Percentiles rank a stretch among this genome's conserved stretches.
Evolutionary conservation across 108 stramenopile genomes (phyloP).

Genomic region (Pseudonitzschia multistriata): DNA sequence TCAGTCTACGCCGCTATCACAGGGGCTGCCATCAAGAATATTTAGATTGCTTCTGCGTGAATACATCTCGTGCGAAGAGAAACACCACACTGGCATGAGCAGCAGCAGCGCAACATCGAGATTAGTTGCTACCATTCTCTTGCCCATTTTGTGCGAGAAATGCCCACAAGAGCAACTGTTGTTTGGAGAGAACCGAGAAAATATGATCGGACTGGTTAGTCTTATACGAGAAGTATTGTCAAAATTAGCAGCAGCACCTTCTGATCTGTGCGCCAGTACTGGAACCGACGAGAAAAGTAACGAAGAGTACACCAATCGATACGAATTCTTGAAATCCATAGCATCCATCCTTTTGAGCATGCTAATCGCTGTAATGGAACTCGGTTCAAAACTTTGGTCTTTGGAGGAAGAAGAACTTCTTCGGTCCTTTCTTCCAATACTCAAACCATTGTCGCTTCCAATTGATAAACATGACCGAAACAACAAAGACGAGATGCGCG

Average conservation of each 20-base stretch:
- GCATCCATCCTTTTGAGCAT: slow-evolving; percentile 64
- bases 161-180: slow-evolving; percentile 55
- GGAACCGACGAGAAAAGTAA: background rate
- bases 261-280: background rate
- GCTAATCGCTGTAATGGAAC: slow-evolving; percentile 73
- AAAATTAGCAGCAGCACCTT: background rate
- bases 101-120: background rate
- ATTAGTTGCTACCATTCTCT: slow-evolving; percentile 48
- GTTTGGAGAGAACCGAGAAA: slow-evolving; percentile 13
- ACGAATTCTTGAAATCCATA: slow-evolving; percentile 49
- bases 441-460: slow-evolving; percentile 36
- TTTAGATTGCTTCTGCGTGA: slow-evolving; percentile 32
- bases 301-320: slow-evolving; percentile 14
- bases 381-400: slow-evolving; percentile 59
- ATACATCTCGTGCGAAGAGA: slow-evolving; percentile 18
- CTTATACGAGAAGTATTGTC: slow-evolving; percentile 38
- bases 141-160: slow-evolving; percentile 62
- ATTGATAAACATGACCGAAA: background rate
- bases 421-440: slow-evolving; percentile 43
- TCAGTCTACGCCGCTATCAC: background rate
- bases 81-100: background rate
- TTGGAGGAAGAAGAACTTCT: slow-evolving; percentile 52
- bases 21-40: slow-evolving; percentile 8
- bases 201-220: slow-evolving; percentile 24
- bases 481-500: background rate